These are phyloP conservation scores for Aureobasidium sp. DNA, from an alignment of 2,329 filamentous ascomycete genomes.

Conservation along the genomic window DNA sequence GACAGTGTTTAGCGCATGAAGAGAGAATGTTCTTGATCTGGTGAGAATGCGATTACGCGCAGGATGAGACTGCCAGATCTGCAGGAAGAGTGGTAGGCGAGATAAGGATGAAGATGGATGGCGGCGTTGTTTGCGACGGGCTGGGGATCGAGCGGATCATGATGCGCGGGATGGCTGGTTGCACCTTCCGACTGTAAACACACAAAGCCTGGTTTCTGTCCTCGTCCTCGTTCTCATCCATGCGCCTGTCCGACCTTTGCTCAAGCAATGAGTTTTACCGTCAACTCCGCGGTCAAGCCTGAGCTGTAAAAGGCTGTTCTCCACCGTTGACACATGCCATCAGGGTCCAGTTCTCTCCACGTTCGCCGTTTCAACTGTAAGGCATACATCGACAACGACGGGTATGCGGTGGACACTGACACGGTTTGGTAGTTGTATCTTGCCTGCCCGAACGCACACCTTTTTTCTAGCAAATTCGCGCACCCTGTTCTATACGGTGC, in stretches of 20 bases:
- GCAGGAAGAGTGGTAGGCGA: neutral
- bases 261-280: neutral
- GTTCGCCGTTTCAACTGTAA: conserved; percentile 3
- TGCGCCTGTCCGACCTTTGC: neutral
- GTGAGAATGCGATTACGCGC: neutral
- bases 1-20: neutral
- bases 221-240: neutral
- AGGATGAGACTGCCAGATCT: neutral
- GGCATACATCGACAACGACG: neutral
- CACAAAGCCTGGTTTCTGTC: neutral
- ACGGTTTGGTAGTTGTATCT: neutral
- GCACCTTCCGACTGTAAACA: conserved; percentile 7
- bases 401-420: neutral
- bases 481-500: neutral
- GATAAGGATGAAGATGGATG: neutral
- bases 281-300: neutral
- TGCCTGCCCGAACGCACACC: neutral
- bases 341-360: neutral
- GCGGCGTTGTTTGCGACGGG: neutral
- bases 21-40: neutral
- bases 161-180: neutral
- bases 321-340: conserved; percentile 4
- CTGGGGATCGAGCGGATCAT: conserved; percentile 1
- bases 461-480: neutral
- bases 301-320: neutral